Evolutionary conservation across 2,329 filamentous ascomycete species (phyloP).

Genomic region (Talaromyces rugulosus): DNA sequence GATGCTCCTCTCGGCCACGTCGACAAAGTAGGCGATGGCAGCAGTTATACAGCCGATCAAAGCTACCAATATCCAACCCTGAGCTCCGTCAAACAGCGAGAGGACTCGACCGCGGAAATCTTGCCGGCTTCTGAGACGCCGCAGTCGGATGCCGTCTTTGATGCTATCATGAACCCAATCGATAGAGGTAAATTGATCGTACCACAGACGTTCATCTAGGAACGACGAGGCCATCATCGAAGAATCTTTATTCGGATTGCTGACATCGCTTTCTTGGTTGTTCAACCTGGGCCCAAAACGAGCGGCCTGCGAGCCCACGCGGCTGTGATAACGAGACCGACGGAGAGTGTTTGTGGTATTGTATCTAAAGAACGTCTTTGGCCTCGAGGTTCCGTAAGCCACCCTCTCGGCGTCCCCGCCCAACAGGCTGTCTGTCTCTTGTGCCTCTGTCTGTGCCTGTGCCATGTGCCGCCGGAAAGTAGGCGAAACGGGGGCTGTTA

Average conservation of each 20-base stretch:
- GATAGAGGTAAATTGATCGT: slow-evolving; percentile 95
- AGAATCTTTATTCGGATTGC: slow-evolving; percentile 45
- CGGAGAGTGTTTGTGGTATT: slow-evolving; percentile 32
- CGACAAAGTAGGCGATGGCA: slow-evolving; percentile 79
- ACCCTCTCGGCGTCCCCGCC: slow-evolving; percentile 19
- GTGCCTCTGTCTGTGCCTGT: slow-evolving; percentile 25
- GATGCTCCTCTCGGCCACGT: slow-evolving; percentile 76
- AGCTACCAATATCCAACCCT: slow-evolving; percentile 92
- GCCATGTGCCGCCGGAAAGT: slow-evolving; percentile 26
- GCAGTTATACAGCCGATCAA: slow-evolving; percentile 85
- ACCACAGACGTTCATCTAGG: slow-evolving; percentile 88
- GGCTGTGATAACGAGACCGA: slow-evolving; percentile 44
- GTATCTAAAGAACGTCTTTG: slow-evolving; percentile 31
- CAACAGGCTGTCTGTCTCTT: slow-evolving; percentile 19
- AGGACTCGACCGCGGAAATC: slow-evolving; percentile 77
- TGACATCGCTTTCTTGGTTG: slow-evolving; percentile 42
- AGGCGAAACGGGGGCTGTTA: slow-evolving; percentile 35
- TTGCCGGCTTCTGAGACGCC: slow-evolving; percentile 73
- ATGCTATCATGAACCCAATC: slow-evolving; percentile 99
- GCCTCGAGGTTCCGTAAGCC: slow-evolving; percentile 30
- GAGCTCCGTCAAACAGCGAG: slow-evolving; percentile 76
- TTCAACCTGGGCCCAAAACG: slow-evolving; percentile 51
- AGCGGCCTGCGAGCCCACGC: slow-evolving; percentile 47
- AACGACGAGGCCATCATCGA: slow-evolving; percentile 57
- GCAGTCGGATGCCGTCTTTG: slow-evolving; percentile 84